These are phyloP conservation scores for Gamarada debralockiae DNA, from an alignment of 495 filamentous ascomycete genomes.

Conservation along the genomic window DNA sequence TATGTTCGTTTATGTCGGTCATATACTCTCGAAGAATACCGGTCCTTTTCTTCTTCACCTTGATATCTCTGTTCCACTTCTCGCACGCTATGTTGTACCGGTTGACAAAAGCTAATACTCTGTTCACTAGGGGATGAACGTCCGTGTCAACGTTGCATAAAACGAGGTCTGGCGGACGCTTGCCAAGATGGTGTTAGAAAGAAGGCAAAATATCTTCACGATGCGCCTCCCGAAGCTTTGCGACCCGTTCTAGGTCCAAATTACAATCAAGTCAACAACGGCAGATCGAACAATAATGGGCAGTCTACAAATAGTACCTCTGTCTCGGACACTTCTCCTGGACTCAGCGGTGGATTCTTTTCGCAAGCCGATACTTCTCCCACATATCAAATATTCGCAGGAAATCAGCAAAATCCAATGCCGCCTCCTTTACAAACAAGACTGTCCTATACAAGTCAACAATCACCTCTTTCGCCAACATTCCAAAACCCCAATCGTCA, in stretches of 20 bases:
- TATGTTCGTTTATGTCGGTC: constrained; percentile 49
- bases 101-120: not conserved
- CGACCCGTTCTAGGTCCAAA: constrained; percentile 52
- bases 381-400: constrained; percentile 19
- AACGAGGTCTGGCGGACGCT: constrained; percentile 80
- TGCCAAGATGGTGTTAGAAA: constrained; percentile 97
- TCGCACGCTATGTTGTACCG: not conserved
- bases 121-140: constrained; percentile 59
- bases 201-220: constrained; percentile 98
- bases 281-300: constrained; percentile 19
- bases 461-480: constrained; percentile 65
- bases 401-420: constrained; percentile 34
- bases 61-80: not conserved
- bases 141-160: constrained; percentile 91
- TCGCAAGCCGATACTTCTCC: constrained; percentile 21
- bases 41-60: not conserved
- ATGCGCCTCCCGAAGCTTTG: constrained; percentile 75
- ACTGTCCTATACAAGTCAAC: constrained; percentile 55
- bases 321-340: constrained; percentile 18
- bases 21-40: not conserved
- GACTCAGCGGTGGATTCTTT: constrained; percentile 17
- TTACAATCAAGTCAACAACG: constrained; percentile 38
- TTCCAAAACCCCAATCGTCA: constrained; percentile 46
- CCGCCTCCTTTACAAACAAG: constrained; percentile 37
- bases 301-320: constrained; percentile 5